Base-by-base conservation (phyloP, 2,329 filamentous ascomycete species). In the Diaporthe ampelina region DNA sequence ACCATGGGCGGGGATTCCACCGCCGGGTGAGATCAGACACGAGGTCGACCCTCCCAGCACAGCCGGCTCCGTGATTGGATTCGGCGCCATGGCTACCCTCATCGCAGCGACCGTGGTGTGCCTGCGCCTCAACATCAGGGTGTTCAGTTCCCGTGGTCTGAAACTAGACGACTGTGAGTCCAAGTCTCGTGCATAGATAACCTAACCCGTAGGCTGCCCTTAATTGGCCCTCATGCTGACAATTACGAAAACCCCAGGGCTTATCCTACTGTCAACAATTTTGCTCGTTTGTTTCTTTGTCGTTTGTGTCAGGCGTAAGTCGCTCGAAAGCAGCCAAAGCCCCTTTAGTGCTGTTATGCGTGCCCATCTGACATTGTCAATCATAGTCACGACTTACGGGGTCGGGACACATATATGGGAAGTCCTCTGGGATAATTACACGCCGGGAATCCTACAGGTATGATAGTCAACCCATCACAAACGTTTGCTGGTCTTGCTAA, bases 161-260 rank as follows among this genome's bases (percentile, higher is more conserved):
- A 24, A 37, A 29, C 11, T n/a, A 4, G 61, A 67, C n/a, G 61
- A 67, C 29, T 52, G 61, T 67, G 7, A 50, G 61, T 52, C 13
- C 21, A 35, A 3, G 7, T 7, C 7, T 3, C 4, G 2, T 32
- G 11, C 15, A 19, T 8, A 8, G 43, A 48, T 0, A 26, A 21
- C 8, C 24, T n/a, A 0, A 43, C 37, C 37, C 37, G 1, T 37
- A 13, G 37, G 29, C 29, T 3, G 29, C 29, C 5, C 8, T 0
- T 13, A 17, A 37, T 0, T 10, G 0, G 19, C 45, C 19, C 21
- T 32, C 19, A 13, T 4, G 43, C 61, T 67, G 29, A 67, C 45
- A 3, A 10, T n/a, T 2, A 35, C 21, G 10, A 4, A 5, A 1
- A 35, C 24, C 6, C 6, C 13, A 67, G 61, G 50, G 10, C 21